Conservation (phyloP, 2,329 filamentous ascomycete species). For the Hypoxylon sp. region DNA sequence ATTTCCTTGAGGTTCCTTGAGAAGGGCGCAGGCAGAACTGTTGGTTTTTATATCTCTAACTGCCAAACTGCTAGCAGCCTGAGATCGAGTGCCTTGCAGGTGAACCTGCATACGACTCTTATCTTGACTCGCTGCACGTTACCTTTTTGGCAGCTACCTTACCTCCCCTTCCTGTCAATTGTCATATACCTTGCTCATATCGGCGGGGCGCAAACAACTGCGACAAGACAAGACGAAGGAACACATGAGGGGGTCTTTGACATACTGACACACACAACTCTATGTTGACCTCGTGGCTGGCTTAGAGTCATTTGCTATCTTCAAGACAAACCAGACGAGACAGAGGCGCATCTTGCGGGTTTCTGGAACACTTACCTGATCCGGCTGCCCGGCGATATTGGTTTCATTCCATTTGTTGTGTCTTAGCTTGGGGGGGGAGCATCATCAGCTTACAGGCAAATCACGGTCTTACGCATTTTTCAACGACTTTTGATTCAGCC, state of each 20-base stretch:
- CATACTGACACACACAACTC: slow-evolving; percentile 20
- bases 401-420: slow-evolving; percentile 31
- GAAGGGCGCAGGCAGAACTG: slow-evolving; percentile 22
- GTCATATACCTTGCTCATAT: slow-evolving; percentile 24
- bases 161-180: slow-evolving; percentile 12
- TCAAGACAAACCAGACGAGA: slow-evolving; percentile 24
- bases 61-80: slow-evolving; percentile 1
- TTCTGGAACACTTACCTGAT: slow-evolving; percentile 39
- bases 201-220: slow-evolving; percentile 29
- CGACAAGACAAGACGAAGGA: slow-evolving; percentile 21
- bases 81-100: slow-evolving; percentile 37
- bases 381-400: slow-evolving; percentile 26
- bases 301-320: slow-evolving; percentile 33
- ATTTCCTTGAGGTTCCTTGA: slow-evolving; percentile 12
- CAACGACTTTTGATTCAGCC: slow-evolving; percentile 21
- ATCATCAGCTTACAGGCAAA: slow-evolving; percentile 34
- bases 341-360: slow-evolving; percentile 33
- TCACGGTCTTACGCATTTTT: slow-evolving; percentile 23
- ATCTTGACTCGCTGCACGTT: slow-evolving; percentile 25
- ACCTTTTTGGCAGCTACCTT: slow-evolving; percentile 27
- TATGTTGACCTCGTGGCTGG: slow-evolving; percentile 36
- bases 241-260: slow-evolving; percentile 21
- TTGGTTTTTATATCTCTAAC: slow-evolving; percentile 15
- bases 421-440: slow-evolving; percentile 8
- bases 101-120: slow-evolving; percentile 38